Evolutionary conservation across 1,284 basidiomycete species (phyloP), one percentile per base, ranked within the genome.

Genomic region (Naganishia cerealis): DNA sequence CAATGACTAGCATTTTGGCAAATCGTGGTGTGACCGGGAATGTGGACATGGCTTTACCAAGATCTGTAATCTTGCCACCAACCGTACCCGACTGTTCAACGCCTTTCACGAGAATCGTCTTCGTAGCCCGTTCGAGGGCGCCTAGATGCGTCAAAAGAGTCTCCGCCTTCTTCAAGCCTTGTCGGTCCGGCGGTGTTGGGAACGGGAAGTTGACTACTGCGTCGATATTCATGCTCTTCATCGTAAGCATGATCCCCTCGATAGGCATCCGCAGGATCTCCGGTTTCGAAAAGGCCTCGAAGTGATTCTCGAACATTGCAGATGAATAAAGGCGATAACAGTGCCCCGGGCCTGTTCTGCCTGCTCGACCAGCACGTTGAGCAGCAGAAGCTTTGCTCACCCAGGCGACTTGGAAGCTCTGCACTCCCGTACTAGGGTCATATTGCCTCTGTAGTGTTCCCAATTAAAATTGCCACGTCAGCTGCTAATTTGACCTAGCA

Each of bases 171-270:
- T 83, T 85, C 36, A 99, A 82, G 12, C 87, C 85, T 4, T 80
- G 75, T n/a, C 90, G 86, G 77, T 98, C 91, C 0, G 96, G 96
- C 10, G 95, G 89, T 0, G 96, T 98, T 0, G 96, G 96, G 82
- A 99, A 99, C 12, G 96, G 96, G 79, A 99, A 99, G 80, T 98
- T 97, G 74, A 91, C 85, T 26, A 99, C 93, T 0, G 92, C 86
- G 75, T 98, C 94, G 70, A 99, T 94, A 77, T 97, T 93, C 94
- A 99, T 98, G 77, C 88, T 89, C 84, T 99, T 99, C 96, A 99
- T 99, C 80, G 97, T 93, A 42, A 99, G 84, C 13, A 99, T 92
- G 29, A 99, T 88, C 0, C 94, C 94, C 75, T 99, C 96, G 74
- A 99, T 95, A 0, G 96, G 95, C 82, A 92, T 94, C 36, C 95